Evolutionary conservation across 1,139 yeast species (phyloP), one percentile per base, ranked within the genome.

Genomic region (Debaryomyces udenii): DNA sequence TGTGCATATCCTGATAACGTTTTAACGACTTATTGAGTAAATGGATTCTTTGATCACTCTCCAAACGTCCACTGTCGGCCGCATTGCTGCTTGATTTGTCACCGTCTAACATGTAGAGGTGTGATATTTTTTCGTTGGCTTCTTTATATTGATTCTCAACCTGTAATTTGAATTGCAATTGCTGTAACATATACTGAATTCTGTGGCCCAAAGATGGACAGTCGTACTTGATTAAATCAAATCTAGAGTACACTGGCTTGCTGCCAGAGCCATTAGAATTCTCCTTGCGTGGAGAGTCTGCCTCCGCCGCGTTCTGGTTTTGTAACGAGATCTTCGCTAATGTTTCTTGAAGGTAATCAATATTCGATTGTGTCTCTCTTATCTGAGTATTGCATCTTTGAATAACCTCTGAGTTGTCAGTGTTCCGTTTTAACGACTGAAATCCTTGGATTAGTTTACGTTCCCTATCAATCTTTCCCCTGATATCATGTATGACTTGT

Each of bases 131-230:
- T 51, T 88, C 94, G 52, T 90, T 90, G 11, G 98, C 98, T 48
- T 84, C 94, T 53, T 85, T 83, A 64, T 91, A 93, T 64, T 93
- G 96, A 55, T 87, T 83, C 63, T 93, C 99, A 31, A 93, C 96
- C 57, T 91, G 94, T 39, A 91, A 74, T 63, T 93, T 93, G 64
- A 91, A 90, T 59, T 90, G 96, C 42, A 93, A 73, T 61, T 90
- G 96, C 64, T 90, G 97, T 43, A 93, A 75, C 98, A 93, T 91
- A 55, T 87, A 84, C 62, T 89, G 96, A 55, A 93, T 93, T 50
- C 94, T 80, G 55, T 93, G 96, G n/a, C 97, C 96, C 53, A 93
- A 70, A 1, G 96, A 87, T 1, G 97, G 96, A 52, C 96, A 88
- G 55, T 93, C 97, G 59, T 89, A 90, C 55, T 90, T 90, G 60